Evolutionary conservation across 768 basidiomycete species (phyloP).

Genomic region (Pleurotus cornucopiae): DNA sequence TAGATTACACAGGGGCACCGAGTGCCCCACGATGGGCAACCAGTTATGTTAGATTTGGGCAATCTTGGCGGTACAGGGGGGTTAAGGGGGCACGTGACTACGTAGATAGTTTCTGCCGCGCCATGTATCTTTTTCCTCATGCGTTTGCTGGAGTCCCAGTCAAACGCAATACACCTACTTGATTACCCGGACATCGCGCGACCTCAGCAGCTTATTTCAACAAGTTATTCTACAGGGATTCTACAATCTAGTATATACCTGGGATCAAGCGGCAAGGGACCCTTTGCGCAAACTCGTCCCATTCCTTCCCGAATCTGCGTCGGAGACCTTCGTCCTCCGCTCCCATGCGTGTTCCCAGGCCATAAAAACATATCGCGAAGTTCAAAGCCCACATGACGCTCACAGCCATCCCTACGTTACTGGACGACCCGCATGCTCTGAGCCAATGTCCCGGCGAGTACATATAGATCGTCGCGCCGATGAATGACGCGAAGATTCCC

Average conservation of each 20-base stretch:
- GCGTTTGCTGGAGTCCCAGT: too few species aligned
- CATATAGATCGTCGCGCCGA: constrained; percentile 15
- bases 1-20: too few species aligned
- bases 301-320: constrained; percentile 25
- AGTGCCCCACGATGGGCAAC: too few species aligned
- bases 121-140: too few species aligned
- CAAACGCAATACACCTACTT: too few species aligned
- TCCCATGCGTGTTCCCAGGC: constrained; percentile 14
- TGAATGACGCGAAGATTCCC: constrained; percentile 14
- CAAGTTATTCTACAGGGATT: too few species aligned
- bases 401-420: neutral
- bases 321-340: constrained; percentile 28
- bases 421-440: neutral
- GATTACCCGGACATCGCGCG: too few species aligned
- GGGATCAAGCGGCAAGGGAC: constrained; percentile 29
- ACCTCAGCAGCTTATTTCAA: too few species aligned
- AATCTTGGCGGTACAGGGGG: too few species aligned
- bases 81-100: too few species aligned
- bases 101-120: too few species aligned
- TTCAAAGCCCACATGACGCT: neutral
- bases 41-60: too few species aligned
- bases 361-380: neutral
- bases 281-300: constrained; percentile 23
- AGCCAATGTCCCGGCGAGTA: constrained; percentile 14
- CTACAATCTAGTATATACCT: constrained; percentile 17